Percentiles rank a stretch among this genome's conserved stretches.
These are phyloP conservation scores for Cnidoscolus chayamansa DNA, from an alignment of 441 rosid genomes.

Conservation along the genomic window DNA sequence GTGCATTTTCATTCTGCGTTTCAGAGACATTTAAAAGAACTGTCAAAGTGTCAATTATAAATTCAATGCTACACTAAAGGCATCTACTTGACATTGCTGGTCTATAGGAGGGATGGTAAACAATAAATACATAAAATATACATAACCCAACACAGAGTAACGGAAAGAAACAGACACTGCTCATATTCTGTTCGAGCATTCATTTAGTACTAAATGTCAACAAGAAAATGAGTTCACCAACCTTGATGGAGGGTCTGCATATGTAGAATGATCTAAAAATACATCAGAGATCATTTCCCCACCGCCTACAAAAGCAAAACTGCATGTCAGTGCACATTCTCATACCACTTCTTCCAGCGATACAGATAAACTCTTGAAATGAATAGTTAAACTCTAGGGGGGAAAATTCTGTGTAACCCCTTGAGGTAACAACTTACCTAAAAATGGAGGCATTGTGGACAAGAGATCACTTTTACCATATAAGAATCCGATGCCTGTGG, in stretches of 20 bases:
- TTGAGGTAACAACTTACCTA: slow-evolving; percentile 48
- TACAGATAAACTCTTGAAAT: not conserved
- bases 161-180: not conserved
- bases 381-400: not conserved
- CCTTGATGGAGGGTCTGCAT: slow-evolving; percentile 95
- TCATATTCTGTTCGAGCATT: not conserved
- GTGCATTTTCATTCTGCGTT: not conserved
- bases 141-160: not conserved
- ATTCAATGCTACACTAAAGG: not conserved
- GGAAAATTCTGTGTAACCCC: not conserved
- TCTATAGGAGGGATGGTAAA: not conserved
- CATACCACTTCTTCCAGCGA: not conserved
- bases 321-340: slow-evolving; percentile 9
- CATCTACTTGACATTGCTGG: not conserved
- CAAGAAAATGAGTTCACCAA: slow-evolving; percentile 30
- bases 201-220: slow-evolving; percentile 8
- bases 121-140: not conserved
- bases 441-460: slow-evolving; percentile 87
- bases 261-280: slow-evolving; percentile 90
- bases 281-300: slow-evolving; percentile 98
- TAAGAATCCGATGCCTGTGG: slow-evolving; percentile 99
- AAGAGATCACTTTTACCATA: slow-evolving; percentile 76
- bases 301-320: slow-evolving; percentile 53
- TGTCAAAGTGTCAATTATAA: not conserved
- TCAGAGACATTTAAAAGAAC: not conserved